phyloP scores from a whole-genome alignment of 2,329 filamentous ascomycete species.

The Stachybotrys echinatus region DNA sequence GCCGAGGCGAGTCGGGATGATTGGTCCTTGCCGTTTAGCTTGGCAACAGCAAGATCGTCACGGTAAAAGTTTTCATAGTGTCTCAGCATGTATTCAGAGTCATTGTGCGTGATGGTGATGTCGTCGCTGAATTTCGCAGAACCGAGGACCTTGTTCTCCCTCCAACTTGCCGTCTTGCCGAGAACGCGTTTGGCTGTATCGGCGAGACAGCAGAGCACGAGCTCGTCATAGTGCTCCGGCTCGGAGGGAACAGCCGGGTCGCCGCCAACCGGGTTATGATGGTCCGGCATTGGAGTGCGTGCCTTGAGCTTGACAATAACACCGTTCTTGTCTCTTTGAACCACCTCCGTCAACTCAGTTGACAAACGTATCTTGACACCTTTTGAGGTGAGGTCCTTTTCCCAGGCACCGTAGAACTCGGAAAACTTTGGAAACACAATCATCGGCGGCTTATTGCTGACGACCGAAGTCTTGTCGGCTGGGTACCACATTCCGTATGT shows the following conservation, averaged over 20 bases:
- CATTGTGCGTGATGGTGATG: slow-evolving; percentile 61
- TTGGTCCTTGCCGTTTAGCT: slow-evolving; percentile 33
- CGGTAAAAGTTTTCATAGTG: slow-evolving; percentile 59
- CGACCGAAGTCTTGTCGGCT: slow-evolving; percentile 34
- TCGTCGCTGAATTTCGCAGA: slow-evolving; percentile 62
- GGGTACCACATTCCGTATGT: slow-evolving; percentile 52
- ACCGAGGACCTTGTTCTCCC: slow-evolving; percentile 60
- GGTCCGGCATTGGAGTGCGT: slow-evolving; percentile 23
- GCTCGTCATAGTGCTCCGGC: slow-evolving; percentile 53
- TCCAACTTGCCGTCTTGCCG: slow-evolving; percentile 45
- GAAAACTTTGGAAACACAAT: slow-evolving; percentile 56
- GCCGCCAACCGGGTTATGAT: slow-evolving; percentile 28
- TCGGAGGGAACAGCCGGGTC: slow-evolving; percentile 47
- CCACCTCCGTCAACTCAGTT: slow-evolving; percentile 48
- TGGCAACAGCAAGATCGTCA: slow-evolving; percentile 36
- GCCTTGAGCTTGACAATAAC: slow-evolving; percentile 42
- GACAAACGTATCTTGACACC: slow-evolving; percentile 51
- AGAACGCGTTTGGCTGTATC: slow-evolving; percentile 57
- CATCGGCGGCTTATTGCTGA: slow-evolving; percentile 54
- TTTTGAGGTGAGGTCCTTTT: slow-evolving; percentile 41
- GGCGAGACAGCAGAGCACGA: slow-evolving; percentile 56
- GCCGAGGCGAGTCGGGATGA: slow-evolving; percentile 32
- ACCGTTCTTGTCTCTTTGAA: slow-evolving; percentile 43
- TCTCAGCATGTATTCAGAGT: slow-evolving; percentile 57
- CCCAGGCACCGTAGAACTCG: slow-evolving; percentile 54